phyloP scores from a whole-genome alignment of 805 yeast species.

The Citeromyces nyonsensis region DNA sequence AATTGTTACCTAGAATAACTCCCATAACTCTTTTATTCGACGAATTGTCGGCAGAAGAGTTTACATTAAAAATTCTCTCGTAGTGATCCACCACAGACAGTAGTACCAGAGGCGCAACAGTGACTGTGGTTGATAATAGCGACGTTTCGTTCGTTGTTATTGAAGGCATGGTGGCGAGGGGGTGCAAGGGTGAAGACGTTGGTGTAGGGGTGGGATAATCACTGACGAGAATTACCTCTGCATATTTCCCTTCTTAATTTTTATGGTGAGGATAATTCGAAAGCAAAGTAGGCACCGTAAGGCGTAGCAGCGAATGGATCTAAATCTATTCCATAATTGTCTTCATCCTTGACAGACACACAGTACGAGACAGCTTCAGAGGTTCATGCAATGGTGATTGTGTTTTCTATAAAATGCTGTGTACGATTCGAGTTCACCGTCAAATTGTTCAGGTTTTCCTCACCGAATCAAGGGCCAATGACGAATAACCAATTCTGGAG shows the following conservation, averaged over 20 bases:
- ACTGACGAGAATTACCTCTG: too few relatives aligned
- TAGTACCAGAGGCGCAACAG: slow-evolving; percentile 91
- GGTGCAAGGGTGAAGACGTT: not conserved
- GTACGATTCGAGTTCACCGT: too few relatives aligned
- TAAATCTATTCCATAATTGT: not conserved
- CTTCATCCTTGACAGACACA: slow-evolving; percentile 1
- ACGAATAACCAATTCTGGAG: too few relatives aligned
- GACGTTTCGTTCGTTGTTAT: slow-evolving; percentile 18
- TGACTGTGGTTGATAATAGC: slow-evolving; percentile 39
- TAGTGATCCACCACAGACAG: slow-evolving; percentile 92
- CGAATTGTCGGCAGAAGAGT: slow-evolving; percentile 7
- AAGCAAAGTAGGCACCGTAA: slow-evolving; percentile 2
- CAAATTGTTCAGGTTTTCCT: too few relatives aligned
- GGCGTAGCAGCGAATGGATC: slow-evolving; percentile 1
- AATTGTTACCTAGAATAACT: slow-evolving; percentile 75
- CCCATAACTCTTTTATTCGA: slow-evolving; percentile 84
- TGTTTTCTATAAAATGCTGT: not conserved
- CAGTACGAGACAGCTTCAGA: not conserved
- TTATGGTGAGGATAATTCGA: slow-evolving; percentile 8
- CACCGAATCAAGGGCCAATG: too few relatives aligned
- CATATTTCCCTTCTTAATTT: too few relatives aligned
- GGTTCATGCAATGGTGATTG: slow-evolving; percentile 1
- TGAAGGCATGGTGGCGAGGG: slow-evolving; percentile 8
- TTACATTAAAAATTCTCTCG: slow-evolving; percentile 58
- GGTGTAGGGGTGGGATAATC: not conserved